Percentiles rank a stretch among this genome's conserved stretches.
Evolutionary conservation across 2,329 filamentous ascomycete species (phyloP).

Genomic region (Ophiostoma sp.): DNA sequence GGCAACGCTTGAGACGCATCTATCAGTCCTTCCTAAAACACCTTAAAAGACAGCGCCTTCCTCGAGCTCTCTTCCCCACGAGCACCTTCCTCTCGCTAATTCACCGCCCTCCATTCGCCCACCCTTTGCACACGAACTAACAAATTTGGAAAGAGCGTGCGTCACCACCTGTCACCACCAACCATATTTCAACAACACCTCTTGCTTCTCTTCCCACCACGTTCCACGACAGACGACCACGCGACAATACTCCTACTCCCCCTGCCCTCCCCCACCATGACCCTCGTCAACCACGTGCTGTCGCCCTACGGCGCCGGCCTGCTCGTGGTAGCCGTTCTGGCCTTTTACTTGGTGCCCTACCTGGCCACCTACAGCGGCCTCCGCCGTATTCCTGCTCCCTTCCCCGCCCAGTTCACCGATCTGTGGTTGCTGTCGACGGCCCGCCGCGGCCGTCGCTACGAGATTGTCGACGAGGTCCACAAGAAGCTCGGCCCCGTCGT

Average conservation of each 20-base stretch:
- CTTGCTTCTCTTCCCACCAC: neutral
- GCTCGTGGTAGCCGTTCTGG: constrained; percentile 49
- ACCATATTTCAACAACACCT: neutral
- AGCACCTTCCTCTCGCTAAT: neutral
- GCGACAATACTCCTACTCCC: neutral
- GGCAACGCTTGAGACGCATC: neutral
- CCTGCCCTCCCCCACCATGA: neutral
- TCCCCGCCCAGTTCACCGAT: constrained; percentile 67
- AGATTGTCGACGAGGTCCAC: constrained; percentile 69
- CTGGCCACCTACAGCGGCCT: constrained; percentile 55
- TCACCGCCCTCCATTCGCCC: neutral
- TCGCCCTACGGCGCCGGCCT: constrained; percentile 51
- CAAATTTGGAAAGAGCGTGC: neutral
- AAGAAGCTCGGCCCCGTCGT: constrained; percentile 76
- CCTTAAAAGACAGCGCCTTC: neutral
- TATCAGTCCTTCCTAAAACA: neutral
- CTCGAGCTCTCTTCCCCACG: too few species aligned
- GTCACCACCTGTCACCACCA: neutral
- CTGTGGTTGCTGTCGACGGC: constrained; percentile 73
- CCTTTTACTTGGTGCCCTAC: constrained; percentile 62
- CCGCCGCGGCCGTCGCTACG: constrained; percentile 65
- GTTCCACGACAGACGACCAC: neutral
- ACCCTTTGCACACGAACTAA: neutral
- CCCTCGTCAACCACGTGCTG: constrained; percentile 33
- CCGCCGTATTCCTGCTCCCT: constrained; percentile 61